Evolutionary conservation across 176 grass and related monocot species (phyloP).

Genomic region (Eleusine indica): DNA sequence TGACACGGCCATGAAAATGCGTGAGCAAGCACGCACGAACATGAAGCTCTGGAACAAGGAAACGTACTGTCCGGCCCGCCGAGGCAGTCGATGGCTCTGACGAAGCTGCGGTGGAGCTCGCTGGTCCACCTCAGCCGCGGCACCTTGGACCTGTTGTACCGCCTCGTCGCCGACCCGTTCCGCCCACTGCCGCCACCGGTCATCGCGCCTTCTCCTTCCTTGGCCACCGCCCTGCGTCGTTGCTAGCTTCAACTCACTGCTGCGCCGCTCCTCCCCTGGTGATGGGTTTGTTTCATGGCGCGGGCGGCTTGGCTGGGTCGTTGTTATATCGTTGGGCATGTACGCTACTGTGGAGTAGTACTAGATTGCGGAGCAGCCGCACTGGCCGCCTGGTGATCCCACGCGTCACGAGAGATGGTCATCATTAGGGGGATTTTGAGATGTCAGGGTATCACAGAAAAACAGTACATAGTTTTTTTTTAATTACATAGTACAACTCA

Average conservation of each 20-base stretch:
- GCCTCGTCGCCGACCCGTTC: slow-evolving; percentile 61
- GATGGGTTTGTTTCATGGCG: slow-evolving; percentile 2
- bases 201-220: slow-evolving; percentile 19
- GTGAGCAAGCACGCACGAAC: background rate
- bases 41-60: background rate
- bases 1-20: background rate
- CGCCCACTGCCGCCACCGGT: background rate
- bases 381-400: slow-evolving; percentile 31
- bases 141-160: slow-evolving; percentile 77
- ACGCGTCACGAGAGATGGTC: slow-evolving; percentile 55
- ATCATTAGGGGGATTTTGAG: slow-evolving; percentile 58
- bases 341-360: background rate
- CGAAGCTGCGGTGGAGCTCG: slow-evolving; percentile 83
- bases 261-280: background rate
- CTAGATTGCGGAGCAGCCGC: slow-evolving; percentile 38
- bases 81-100: slow-evolving; percentile 71
- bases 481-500: no score
- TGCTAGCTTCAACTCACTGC: background rate
- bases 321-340: slow-evolving; percentile 53
- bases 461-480: background rate
- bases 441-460: background rate
- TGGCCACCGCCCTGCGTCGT: background rate
- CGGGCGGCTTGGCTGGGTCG: background rate
- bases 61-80: slow-evolving; percentile 79
- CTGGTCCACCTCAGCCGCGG: slow-evolving; percentile 83